Conservation (phyloP, 2,329 filamentous ascomycete genomes). For the Macrophomina phaseolina region DNA sequence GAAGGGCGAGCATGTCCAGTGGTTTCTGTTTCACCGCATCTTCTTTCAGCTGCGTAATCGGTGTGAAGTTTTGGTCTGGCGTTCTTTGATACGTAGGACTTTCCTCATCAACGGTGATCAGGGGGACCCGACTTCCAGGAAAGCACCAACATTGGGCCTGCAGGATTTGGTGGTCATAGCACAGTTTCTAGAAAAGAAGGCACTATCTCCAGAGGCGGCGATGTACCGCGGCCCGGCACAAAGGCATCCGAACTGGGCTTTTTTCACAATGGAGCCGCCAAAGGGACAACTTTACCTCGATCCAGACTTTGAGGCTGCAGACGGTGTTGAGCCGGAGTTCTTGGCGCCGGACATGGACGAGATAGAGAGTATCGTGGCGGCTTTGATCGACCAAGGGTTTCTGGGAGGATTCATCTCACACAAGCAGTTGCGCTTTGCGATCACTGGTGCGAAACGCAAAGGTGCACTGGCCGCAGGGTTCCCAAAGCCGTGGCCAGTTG, state of each 20-base stretch:
- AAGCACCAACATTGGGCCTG: constrained; percentile 77
- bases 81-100: constrained; percentile 76
- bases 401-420: constrained; percentile 86
- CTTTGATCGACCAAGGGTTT: constrained; percentile 79
- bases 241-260: constrained; percentile 50
- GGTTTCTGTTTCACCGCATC: constrained; percentile 77
- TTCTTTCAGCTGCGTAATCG: constrained; percentile 77
- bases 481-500: constrained; percentile 73
- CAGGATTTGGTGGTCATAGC: constrained; percentile 67
- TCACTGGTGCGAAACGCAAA: constrained; percentile 71
- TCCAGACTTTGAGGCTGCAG: constrained; percentile 51
- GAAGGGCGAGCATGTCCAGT: constrained; percentile 47
- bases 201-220: constrained; percentile 38
- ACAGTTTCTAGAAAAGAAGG: constrained; percentile 66
- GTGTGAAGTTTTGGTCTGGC: constrained; percentile 82
- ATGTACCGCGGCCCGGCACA: constrained; percentile 40
- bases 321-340: constrained; percentile 33
- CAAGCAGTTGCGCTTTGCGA: constrained; percentile 76
- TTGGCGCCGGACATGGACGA: constrained; percentile 61
- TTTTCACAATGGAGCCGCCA: constrained; percentile 59
- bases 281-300: constrained; percentile 48
- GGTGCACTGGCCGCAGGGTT: constrained; percentile 72
- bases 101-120: constrained; percentile 81
- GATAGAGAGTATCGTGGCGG: constrained; percentile 78
- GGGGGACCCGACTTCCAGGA: constrained; percentile 62